These are phyloP conservation scores for Ocimum tenuiflorum DNA, from an alignment of 257 asterid species.

Conservation along the genomic window DNA sequence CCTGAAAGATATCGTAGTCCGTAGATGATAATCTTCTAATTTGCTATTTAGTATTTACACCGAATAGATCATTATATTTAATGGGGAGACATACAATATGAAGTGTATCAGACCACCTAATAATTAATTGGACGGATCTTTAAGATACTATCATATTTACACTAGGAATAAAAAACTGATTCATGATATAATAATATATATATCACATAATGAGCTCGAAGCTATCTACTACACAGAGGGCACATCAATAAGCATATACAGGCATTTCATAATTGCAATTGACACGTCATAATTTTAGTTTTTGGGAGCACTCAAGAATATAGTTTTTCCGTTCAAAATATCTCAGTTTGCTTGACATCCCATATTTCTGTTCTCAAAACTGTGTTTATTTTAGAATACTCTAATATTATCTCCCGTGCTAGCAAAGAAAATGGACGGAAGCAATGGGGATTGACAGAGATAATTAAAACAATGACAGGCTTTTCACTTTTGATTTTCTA, in stretches of 20 bases:
- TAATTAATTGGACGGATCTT: no score
- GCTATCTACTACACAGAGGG: background rate
- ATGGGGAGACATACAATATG: no score
- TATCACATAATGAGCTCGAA: background rate
- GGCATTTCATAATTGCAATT: background rate
- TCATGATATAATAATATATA: no score
- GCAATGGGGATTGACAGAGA: no score
- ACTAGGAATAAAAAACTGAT: no score
- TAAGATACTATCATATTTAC: no score
- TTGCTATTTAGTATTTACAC: no score
- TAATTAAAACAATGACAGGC: background rate
- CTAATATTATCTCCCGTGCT: background rate
- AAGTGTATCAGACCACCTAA: no score
- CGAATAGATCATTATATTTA: no score
- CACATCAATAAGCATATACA: background rate
- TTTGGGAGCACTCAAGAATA: background rate
- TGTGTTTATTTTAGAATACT: background rate
- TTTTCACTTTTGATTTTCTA: background rate
- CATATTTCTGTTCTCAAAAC: background rate
- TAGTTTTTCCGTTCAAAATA: background rate
- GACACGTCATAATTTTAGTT: background rate
- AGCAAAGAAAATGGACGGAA: background rate
- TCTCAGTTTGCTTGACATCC: background rate
- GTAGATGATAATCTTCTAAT: no score
- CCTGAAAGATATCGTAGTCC: background rate